A percentile compares a stretch with the other conserved stretches of the same genome.
phyloP scores from a whole-genome alignment of 2,329 filamentous ascomycete species.

The Rhytidhysteron rufulum region DNA sequence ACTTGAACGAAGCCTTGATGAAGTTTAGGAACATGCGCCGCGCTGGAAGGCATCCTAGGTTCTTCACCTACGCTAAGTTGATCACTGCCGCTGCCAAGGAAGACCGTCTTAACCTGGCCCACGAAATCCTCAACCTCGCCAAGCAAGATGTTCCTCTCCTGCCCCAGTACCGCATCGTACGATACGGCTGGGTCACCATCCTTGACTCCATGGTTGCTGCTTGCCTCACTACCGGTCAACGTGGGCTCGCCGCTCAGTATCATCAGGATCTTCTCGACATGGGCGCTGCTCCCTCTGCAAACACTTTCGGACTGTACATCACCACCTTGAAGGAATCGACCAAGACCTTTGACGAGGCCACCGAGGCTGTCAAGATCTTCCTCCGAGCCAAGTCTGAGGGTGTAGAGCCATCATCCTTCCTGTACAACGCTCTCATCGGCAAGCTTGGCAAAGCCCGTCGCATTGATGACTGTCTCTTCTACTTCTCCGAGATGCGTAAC shows the following conservation, averaged over 20 bases:
- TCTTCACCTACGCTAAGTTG: slow-evolving; percentile 95
- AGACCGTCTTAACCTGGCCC: slow-evolving; percentile 73
- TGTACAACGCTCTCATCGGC: slow-evolving; percentile 97
- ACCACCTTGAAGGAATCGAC: slow-evolving; percentile 97
- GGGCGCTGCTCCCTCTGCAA: slow-evolving; percentile 87
- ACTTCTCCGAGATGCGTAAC: slow-evolving; percentile 95
- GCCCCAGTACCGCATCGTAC: slow-evolving; percentile 78
- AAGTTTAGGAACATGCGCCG: slow-evolving; percentile 93
- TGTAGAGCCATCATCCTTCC: slow-evolving; percentile 91
- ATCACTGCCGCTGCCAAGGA: slow-evolving; percentile 86
- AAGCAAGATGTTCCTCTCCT: slow-evolving; percentile 82
- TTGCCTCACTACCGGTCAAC: slow-evolving; percentile 78
- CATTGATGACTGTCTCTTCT: slow-evolving; percentile 96
- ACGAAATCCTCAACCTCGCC: slow-evolving; percentile 86
- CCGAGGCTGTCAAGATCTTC: slow-evolving; percentile 96
- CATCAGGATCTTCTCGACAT: slow-evolving; percentile 90
- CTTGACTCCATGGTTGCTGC: slow-evolving; percentile 95
- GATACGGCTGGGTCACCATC: slow-evolving; percentile 95
- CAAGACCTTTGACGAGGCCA: slow-evolving; percentile 96
- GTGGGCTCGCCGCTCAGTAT: slow-evolving; percentile 75
- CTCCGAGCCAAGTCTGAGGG: slow-evolving; percentile 88
- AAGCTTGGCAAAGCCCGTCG: slow-evolving; percentile 97
- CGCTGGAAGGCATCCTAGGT: slow-evolving; percentile 83
- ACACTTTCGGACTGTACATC: slow-evolving; percentile 98
- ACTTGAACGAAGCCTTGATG: slow-evolving; percentile 73